Conservation (phyloP, 108 stramenopile species). For the Discostella stelligeroides region DNA sequence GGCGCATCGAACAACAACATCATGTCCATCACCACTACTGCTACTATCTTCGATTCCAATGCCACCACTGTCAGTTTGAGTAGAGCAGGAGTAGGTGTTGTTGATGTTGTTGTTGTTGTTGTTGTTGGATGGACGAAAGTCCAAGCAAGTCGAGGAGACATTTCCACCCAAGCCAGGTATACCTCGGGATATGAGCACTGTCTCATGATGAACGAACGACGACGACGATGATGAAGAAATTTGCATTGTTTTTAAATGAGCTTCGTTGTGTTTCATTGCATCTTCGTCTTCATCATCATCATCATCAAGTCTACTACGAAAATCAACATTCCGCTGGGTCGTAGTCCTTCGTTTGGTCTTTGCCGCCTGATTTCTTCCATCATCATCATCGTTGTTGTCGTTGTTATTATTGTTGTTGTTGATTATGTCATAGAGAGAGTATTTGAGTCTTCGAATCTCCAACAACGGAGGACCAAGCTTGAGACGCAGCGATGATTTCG, state of each 20-base stretch:
- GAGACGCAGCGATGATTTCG: conserved; percentile 12
- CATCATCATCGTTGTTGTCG: too few species aligned
- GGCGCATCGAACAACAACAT: conserved; percentile 46
- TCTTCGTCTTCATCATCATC: too few species aligned
- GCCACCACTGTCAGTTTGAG: too few species aligned
- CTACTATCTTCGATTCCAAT: background rate
- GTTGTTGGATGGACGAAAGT: too few species aligned
- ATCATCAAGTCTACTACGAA: too few species aligned
- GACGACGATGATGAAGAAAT: background rate
- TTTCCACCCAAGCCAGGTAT: conserved; percentile 60
- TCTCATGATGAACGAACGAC: conserved; percentile 26
- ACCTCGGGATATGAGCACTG: conserved; percentile 55
- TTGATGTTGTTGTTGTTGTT: conserved; percentile 15
- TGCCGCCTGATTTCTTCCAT: too few species aligned
- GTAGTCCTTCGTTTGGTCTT: too few species aligned
- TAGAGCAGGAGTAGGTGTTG: background rate
- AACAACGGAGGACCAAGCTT: conserved; percentile 39
- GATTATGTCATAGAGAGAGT: background rate
- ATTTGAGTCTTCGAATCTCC: conserved; percentile 37
- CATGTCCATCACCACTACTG: background rate
- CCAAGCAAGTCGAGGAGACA: conserved; percentile 69
- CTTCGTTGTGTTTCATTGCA: too few species aligned
- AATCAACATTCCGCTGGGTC: too few species aligned
- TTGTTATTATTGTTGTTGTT: background rate
- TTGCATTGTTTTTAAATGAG: too few species aligned